A percentile compares a stretch with the other conserved stretches of the same genome.
Evolutionary conservation across 441 rosid species (phyloP).

Genomic region (Aquilaria agallochum): DNA sequence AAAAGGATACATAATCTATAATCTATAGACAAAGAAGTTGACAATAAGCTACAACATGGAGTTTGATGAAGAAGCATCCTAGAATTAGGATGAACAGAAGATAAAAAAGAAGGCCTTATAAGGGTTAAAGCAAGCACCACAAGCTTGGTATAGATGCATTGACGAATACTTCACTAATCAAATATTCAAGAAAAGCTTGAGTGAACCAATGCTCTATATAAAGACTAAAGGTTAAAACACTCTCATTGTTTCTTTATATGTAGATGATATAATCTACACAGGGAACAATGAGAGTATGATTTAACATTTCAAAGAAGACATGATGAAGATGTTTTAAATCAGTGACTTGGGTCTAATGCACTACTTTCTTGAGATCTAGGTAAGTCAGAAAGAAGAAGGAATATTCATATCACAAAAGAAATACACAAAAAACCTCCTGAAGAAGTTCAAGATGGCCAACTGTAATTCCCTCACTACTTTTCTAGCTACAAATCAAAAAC

Average conservation of each 20-base stretch:
- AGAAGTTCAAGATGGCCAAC: background rate
- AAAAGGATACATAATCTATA: slow-evolving; percentile 5
- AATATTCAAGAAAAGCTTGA: background rate
- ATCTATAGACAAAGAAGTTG: background rate
- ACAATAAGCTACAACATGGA: slow-evolving; percentile 4
- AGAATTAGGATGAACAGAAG: background rate
- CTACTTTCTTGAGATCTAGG: background rate
- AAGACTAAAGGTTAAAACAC: background rate
- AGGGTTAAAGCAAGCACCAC: slow-evolving; percentile 2
- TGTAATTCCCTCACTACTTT: background rate
- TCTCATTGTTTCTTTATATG: background rate
- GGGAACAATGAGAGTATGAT: background rate
- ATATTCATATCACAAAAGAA: slow-evolving; percentile 3
- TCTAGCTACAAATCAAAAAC: background rate
- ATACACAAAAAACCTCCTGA: background rate
- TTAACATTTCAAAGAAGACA: background rate
- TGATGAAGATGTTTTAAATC: slow-evolving; percentile 1
- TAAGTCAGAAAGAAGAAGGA: background rate
- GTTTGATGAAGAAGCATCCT: background rate
- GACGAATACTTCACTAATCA: background rate
- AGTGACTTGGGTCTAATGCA: background rate
- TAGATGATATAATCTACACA: background rate
- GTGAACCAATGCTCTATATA: background rate
- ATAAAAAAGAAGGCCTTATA: background rate
- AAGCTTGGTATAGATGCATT: background rate